Evolutionary conservation across 176 grass and related monocot genomes (phyloP).

Genomic region (Triticum timopheevii): DNA sequence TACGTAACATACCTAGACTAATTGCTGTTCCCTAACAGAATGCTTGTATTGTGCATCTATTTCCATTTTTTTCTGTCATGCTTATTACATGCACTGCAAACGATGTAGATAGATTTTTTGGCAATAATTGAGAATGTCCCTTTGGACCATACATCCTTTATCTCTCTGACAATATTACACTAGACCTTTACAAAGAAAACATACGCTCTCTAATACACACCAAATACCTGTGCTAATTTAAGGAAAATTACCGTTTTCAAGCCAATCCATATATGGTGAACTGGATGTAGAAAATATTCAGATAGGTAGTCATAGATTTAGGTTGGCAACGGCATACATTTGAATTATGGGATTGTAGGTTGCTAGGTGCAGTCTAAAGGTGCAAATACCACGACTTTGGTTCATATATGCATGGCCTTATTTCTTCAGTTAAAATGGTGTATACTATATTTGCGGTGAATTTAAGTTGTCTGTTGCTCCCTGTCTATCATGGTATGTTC

Average conservation of each 20-base stretch:
- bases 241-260: neutral
- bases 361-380: neutral
- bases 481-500: neutral
- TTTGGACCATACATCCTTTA: neutral
- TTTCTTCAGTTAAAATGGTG: neutral
- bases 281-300: neutral
- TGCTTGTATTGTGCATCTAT: neutral
- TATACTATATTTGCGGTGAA: neutral
- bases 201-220: neutral
- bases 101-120: neutral
- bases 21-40: neutral
- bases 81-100: neutral
- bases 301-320: neutral
- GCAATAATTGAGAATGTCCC: neutral
- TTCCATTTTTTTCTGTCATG: neutral
- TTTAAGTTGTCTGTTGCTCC: neutral
- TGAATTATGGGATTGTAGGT: neutral
- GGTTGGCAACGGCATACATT: neutral
- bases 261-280: neutral
- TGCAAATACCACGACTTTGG: neutral
- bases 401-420: neutral
- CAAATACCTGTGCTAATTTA: neutral
- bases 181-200: slow-evolving; percentile 3
- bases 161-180: neutral
- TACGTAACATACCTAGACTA: neutral